Evolutionary conservation across 2,329 filamentous ascomycete genomes (phyloP).

Genomic region (Neurospora sp.): DNA sequence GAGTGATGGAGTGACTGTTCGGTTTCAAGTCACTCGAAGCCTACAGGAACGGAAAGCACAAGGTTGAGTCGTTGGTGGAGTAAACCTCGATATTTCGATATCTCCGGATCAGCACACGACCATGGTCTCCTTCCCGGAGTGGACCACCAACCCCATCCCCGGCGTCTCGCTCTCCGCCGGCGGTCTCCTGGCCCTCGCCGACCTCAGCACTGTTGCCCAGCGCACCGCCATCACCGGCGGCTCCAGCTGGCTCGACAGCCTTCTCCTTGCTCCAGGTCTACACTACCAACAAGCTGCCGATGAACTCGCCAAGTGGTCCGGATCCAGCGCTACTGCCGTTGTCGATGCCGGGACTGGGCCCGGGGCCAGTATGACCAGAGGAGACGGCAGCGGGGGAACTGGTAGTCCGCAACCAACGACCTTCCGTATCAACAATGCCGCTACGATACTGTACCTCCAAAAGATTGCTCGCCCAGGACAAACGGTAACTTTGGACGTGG

Average conservation of each 20-base stretch:
- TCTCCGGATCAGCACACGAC: not conserved
- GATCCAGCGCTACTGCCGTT: slow-evolving; percentile 13
- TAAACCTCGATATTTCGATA: not conserved
- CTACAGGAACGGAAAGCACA: not conserved
- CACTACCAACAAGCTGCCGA: slow-evolving; percentile 51
- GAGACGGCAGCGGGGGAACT: not conserved
- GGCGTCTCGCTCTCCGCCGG: slow-evolving; percentile 36
- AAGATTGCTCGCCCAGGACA: slow-evolving; percentile 46
- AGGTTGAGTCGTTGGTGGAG: not conserved
- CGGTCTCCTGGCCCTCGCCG: slow-evolving; percentile 48
- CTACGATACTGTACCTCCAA: slow-evolving; percentile 44
- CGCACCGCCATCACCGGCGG: slow-evolving; percentile 47
- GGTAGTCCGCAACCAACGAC: slow-evolving; percentile 3
- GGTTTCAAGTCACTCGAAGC: not conserved
- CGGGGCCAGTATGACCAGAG: not conserved
- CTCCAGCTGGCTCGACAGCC: slow-evolving; percentile 43
- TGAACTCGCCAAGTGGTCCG: slow-evolving; percentile 32
- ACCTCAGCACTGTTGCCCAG: slow-evolving; percentile 44
- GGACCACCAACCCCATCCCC: slow-evolving; percentile 36
- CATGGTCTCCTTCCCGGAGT: slow-evolving; percentile 26
- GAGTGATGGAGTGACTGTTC: not conserved
- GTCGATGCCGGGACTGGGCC: slow-evolving; percentile 23
- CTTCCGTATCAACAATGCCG: slow-evolving; percentile 36
- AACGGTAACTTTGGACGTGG: slow-evolving; percentile 46
- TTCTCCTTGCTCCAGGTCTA: slow-evolving; percentile 49